These are phyloP conservation scores for Ganoderma leucocontextum DNA, from an alignment of 1,284 basidiomycete species.

Conservation along the genomic window DNA sequence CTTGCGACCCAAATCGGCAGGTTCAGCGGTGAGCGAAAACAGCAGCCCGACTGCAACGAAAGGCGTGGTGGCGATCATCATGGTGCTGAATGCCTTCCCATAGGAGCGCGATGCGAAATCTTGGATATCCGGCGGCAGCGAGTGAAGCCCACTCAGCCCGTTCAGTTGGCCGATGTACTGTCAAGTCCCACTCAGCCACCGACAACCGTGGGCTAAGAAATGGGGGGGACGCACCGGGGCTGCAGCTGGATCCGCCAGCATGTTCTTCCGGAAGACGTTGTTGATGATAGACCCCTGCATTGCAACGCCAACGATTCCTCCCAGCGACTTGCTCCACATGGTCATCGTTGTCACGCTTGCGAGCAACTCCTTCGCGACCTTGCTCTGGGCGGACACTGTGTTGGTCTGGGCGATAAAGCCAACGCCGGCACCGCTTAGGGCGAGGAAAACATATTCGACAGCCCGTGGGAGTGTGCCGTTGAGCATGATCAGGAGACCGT, in stretches of 20 bases:
- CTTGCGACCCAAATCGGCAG: constrained; percentile 13
- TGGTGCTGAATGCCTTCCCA: constrained; percentile 20
- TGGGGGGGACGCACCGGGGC: constrained; percentile 15
- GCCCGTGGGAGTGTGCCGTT: constrained; percentile 22
- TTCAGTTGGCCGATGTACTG: constrained; percentile 17
- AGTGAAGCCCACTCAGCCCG: constrained; percentile 3
- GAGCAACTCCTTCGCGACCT: constrained; percentile 19
- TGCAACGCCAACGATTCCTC: constrained; percentile 27
- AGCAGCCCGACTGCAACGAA: constrained; percentile 21
- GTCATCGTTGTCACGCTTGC: constrained; percentile 29
- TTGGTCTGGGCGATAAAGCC: constrained; percentile 29
- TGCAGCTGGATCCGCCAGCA: constrained; percentile 13
- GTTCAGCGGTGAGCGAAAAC: constrained; percentile 19
- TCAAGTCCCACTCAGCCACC: not conserved
- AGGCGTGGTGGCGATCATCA: constrained; percentile 27
- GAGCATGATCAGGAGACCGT: constrained; percentile 23
- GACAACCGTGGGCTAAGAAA: not conserved
- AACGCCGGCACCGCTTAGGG: constrained; percentile 19
- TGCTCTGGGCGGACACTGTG: constrained; percentile 27
- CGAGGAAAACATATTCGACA: constrained; percentile 24
- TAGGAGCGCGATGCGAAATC: constrained; percentile 13
- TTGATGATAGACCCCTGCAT: constrained; percentile 25
- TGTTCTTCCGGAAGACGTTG: constrained; percentile 18
- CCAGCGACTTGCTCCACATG: constrained; percentile 29
- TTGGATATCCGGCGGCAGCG: constrained; percentile 12